phyloP scores from a whole-genome alignment of 371 early-diverging fungal genomes.

The Mucor racemosus region DNA sequence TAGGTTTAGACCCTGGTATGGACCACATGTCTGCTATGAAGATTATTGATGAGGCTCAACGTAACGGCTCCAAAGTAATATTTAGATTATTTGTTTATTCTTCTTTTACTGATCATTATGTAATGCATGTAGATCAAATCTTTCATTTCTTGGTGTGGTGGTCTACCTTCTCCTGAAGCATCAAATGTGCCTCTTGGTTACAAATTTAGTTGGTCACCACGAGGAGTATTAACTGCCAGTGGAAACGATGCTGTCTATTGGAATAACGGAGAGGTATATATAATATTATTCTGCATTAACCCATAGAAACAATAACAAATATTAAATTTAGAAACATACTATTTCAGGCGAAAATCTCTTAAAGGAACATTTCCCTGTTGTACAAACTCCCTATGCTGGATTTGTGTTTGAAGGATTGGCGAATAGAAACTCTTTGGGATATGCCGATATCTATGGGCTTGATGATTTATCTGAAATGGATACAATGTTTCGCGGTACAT shows the following conservation, averaged over 20 bases:
- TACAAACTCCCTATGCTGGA: constrained; percentile 76
- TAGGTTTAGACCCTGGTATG: constrained; percentile 97
- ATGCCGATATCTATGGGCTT: constrained; percentile 69
- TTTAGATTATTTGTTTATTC: constrained; percentile 3
- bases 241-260: constrained; percentile 83
- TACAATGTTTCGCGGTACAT: constrained; percentile 87
- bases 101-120: background rate
- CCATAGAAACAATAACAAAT: background rate
- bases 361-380: constrained; percentile 63
- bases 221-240: constrained; percentile 86
- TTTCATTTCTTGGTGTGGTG: constrained; percentile 91
- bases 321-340: constrained; percentile 22
- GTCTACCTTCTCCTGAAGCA: constrained; percentile 88
- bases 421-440: constrained; percentile 80
- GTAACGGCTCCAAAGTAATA: constrained; percentile 53
- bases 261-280: constrained; percentile 68
- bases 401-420: constrained; percentile 87
- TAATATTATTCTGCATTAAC: too few relatives aligned
- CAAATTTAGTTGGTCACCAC: constrained; percentile 91
- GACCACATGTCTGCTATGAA: constrained; percentile 98
- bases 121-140: constrained; percentile 60
- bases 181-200: constrained; percentile 88
- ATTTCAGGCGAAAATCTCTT: constrained; percentile 82
- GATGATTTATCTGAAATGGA: constrained; percentile 71
- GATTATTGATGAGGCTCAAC: constrained; percentile 86